phyloP scores from a whole-genome alignment of 164 flowering plant genomes.

The Kalanchoe fedtschenkoi region DNA sequence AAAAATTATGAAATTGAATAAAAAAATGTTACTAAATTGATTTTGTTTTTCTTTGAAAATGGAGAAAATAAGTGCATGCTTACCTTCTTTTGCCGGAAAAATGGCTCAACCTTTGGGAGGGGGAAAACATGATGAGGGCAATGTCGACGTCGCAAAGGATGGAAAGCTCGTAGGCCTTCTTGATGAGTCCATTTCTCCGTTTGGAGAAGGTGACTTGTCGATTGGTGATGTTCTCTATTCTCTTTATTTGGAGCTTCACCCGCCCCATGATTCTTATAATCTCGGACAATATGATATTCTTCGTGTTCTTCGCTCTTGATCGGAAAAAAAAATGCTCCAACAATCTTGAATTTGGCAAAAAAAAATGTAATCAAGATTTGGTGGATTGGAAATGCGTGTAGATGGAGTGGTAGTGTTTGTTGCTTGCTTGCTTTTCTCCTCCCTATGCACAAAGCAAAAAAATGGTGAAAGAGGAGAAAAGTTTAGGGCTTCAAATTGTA shows the following conservation, averaged over 20 bases:
- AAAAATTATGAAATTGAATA: neutral
- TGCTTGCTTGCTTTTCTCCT: too few species aligned
- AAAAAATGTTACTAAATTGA: too few species aligned
- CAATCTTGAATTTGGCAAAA: neutral
- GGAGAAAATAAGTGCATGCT: neutral
- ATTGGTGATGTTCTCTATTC: conserved; percentile 63
- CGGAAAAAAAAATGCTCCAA: neutral
- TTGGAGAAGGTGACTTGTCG: conserved; percentile 74
- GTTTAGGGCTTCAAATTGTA: neutral
- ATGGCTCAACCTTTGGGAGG: conserved; percentile 44
- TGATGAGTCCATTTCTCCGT: conserved; percentile 71
- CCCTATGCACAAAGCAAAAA: neutral
- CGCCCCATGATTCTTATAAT: conserved; percentile 36
- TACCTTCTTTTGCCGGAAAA: conserved; percentile 48
- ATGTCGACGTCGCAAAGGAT: conserved; percentile 65
- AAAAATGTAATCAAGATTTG: neutral
- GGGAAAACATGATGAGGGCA: conserved; percentile 54
- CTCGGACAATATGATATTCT: neutral
- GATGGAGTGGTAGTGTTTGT: too few species aligned
- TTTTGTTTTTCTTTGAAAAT: neutral
- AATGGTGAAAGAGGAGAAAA: neutral
- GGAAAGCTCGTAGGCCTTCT: conserved; percentile 68
- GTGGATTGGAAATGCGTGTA: too few species aligned
- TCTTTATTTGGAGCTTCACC: conserved; percentile 59
- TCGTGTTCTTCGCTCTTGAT: neutral